phyloP scores from a whole-genome alignment of 768 basidiomycete species.

The Lactarius hengduanensis region DNA sequence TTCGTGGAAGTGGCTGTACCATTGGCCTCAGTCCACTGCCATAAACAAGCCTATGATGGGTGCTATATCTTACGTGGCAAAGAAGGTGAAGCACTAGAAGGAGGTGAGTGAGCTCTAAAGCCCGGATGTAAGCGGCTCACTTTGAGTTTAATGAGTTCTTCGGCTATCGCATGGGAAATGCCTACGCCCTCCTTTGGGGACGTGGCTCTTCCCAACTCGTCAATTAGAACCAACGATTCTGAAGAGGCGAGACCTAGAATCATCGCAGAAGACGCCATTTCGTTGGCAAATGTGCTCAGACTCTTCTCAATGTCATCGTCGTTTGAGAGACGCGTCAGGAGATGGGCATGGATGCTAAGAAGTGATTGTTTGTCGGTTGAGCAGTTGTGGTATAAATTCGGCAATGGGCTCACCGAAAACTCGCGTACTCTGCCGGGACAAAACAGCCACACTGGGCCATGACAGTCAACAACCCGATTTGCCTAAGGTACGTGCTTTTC shows the following conservation, averaged over 20 bases:
- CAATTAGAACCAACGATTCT: constrained; percentile 77
- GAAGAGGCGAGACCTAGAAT: constrained; percentile 77
- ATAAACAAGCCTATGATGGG: neutral
- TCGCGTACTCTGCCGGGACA: constrained; percentile 92
- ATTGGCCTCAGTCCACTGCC: neutral
- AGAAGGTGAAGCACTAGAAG: constrained; percentile 77
- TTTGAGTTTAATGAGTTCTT: constrained; percentile 68
- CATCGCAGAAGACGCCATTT: constrained; percentile 92
- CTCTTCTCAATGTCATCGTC: constrained; percentile 90
- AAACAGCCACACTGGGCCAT: constrained; percentile 92
- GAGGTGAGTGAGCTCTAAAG: constrained; percentile 7
- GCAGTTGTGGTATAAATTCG: neutral
- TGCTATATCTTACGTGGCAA: constrained; percentile 68
- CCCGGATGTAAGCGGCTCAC: constrained; percentile 40
- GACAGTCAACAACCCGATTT: constrained; percentile 76
- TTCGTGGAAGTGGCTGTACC: constrained; percentile 72
- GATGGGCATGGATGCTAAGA: constrained; percentile 71
- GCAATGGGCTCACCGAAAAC: constrained; percentile 58
- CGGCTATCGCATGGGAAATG: constrained; percentile 81
- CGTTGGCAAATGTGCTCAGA: constrained; percentile 91
- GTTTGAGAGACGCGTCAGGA: constrained; percentile 87
- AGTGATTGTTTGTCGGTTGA: neutral
- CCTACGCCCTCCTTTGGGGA: constrained; percentile 79
- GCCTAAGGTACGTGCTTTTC: constrained; percentile 91
- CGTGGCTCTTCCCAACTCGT: constrained; percentile 93